phyloP scores from a whole-genome alignment of 2,329 filamentous ascomycete genomes.

The Fusarium cicatricum region DNA sequence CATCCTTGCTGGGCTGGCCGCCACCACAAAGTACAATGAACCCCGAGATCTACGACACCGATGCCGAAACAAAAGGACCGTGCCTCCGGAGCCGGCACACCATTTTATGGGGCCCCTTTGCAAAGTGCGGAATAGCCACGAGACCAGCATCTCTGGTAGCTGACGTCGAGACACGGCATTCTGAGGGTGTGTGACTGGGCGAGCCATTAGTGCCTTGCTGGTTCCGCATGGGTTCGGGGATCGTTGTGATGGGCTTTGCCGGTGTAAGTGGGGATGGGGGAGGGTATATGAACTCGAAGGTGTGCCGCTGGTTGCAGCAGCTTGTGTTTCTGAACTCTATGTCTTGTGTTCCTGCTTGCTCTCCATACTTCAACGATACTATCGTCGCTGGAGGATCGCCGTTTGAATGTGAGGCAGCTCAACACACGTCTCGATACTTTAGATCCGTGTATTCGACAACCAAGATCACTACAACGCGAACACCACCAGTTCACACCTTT shows the following conservation, averaged over 20 bases:
- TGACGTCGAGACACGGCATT: constrained; percentile 1
- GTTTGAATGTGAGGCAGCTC: too few species aligned
- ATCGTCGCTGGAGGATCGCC: too few species aligned
- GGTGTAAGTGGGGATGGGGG: constrained; percentile 28
- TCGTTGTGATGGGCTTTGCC: constrained; percentile 7
- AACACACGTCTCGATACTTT: too few species aligned
- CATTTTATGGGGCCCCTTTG: background rate
- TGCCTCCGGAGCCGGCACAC: constrained; percentile 7
- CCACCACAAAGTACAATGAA: constrained; percentile 1
- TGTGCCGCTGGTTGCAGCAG: background rate
- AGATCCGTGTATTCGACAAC: too few species aligned
- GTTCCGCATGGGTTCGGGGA: constrained; percentile 32
- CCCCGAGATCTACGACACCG: constrained; percentile 26
- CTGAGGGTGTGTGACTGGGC: constrained; percentile 15
- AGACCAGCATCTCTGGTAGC: background rate
- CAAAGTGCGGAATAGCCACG: background rate
- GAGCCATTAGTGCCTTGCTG: background rate
- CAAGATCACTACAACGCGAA: too few species aligned
- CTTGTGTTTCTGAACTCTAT: constrained; percentile 2
- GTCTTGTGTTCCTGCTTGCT: too few species aligned
- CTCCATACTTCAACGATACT: too few species aligned
- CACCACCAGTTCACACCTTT: too few species aligned
- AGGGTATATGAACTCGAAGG: constrained; percentile 24
- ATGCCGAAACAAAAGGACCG: constrained; percentile 7
- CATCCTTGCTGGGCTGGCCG: background rate